Conservation (phyloP, 805 yeast species). For the Lipomyces kockii region DNA sequence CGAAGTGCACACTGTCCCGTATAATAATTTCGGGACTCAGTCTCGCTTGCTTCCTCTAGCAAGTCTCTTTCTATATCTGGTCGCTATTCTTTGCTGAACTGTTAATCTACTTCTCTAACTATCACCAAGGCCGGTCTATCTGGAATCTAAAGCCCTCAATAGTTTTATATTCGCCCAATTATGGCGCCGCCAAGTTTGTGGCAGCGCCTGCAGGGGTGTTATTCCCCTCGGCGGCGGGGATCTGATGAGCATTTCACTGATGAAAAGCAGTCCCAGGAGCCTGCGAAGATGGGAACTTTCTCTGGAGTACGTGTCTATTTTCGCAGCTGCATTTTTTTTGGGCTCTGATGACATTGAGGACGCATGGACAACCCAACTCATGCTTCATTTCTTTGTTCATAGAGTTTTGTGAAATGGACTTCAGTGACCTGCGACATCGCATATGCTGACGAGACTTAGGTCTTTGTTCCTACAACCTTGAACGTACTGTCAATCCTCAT, state of each 20-base stretch:
- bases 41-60: background rate
- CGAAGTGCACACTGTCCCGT: background rate
- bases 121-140: background rate
- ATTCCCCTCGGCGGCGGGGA: slow-evolving; percentile 7
- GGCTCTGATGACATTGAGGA: background rate
- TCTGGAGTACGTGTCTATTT: slow-evolving; percentile 36
- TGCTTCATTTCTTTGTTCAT: background rate
- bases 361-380: background rate
- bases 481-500: slow-evolving; percentile 92
- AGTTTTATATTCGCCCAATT: background rate
- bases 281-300: slow-evolving; percentile 40
- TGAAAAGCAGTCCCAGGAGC: slow-evolving; percentile 24
- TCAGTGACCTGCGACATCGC: background rate
- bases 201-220: slow-evolving; percentile 24
- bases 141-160: background rate
- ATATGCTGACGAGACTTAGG: slow-evolving; percentile 15
- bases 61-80: too few species aligned
- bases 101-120: background rate
- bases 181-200: slow-evolving; percentile 30
- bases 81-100: background rate
- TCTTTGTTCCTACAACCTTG: slow-evolving; percentile 85
- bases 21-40: background rate
- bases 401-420: background rate
- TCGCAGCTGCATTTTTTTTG: background rate
- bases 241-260: slow-evolving; percentile 1